phyloP scores from a whole-genome alignment of 208 protist genomes.

The Acanthamoeba triangularis region DNA sequence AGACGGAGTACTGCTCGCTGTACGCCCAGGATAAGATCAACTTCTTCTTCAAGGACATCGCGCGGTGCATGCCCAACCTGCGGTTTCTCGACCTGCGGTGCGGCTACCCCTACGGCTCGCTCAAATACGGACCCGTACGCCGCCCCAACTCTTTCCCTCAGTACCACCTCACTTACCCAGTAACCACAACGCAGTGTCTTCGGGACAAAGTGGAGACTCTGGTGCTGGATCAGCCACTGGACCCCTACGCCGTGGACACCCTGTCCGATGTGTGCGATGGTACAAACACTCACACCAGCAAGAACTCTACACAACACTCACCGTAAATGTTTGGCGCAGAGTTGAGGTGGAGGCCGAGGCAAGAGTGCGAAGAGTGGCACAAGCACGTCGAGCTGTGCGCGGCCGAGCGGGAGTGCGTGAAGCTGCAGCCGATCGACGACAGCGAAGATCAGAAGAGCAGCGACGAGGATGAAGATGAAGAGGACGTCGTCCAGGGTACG shows the following conservation, averaged over 20 bases:
- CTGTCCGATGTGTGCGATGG: neutral
- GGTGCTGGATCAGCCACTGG: neutral
- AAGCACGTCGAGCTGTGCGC: neutral
- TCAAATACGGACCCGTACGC: neutral
- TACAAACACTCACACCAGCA: neutral
- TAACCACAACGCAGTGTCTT: neutral
- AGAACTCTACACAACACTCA: neutral
- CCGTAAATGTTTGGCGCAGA: neutral
- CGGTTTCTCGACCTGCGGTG: neutral
- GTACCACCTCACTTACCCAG: neutral
- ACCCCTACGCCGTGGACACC: neutral
- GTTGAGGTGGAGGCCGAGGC: neutral
- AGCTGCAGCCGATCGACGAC: neutral
- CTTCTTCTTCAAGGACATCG: slow-evolving; percentile 14
- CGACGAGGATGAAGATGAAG: neutral
- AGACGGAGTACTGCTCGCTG: neutral
- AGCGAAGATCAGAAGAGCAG: too few species aligned
- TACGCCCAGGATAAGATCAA: neutral
- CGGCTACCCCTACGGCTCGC: neutral
- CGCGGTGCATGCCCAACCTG: neutral
- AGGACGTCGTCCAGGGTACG: neutral
- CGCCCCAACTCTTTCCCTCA: too few species aligned
- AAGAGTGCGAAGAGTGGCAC: neutral
- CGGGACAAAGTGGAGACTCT: neutral
- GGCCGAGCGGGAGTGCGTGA: neutral